Base-by-base conservation (phyloP, 2,329 filamentous ascomycete genomes). In the Calonectria henricotiae region DNA sequence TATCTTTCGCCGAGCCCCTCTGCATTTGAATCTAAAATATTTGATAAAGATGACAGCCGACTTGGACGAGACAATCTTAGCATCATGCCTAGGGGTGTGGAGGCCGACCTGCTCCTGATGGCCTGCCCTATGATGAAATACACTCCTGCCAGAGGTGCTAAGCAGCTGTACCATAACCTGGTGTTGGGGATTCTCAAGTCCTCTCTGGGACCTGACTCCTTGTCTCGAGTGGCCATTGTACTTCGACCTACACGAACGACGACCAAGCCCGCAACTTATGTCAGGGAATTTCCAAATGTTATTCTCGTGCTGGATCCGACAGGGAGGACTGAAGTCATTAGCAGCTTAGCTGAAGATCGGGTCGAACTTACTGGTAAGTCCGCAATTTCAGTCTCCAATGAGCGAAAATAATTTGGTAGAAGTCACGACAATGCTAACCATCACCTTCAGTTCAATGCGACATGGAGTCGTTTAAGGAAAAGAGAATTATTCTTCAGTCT, bases 61-160 rank as follows among this genome's bases (percentile, higher is more conserved):
- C 51, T 58, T 39, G 51, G 51, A 13, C 32, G 51, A 25, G 51
- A 58, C 51, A 39, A 58, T 30, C n/a, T 58, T 23, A 25, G n/a
- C 51, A 39, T 39, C n/a, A 58, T 30, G 35, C 51, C 51, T 9
- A 39, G 32, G 20, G 51, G 51, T 3, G 13, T 58, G 32, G 51
- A 58, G 32, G 5, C 35, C 20, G 51, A 58, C n/a, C 17, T 58
- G 20, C 20, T 58, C 3, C 4, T 58, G n/a, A 39, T 58, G 7
- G 0, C n/a, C 11, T 58, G 51, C 11, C 51, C 30, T 7, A 5
- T 58, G 20, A 37, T 39, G 12, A 35, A 39, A 9, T 13, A 39
- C 25, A 4, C 9, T n/a, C 27, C 27, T 30, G 27, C 27, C 13
- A 20, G n/a, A 17, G 20, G 30, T 30, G 12, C 27, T 25, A 37